phyloP scores from a whole-genome alignment of 1,139 yeast species.

The Debaryomyces nepalensis region DNA sequence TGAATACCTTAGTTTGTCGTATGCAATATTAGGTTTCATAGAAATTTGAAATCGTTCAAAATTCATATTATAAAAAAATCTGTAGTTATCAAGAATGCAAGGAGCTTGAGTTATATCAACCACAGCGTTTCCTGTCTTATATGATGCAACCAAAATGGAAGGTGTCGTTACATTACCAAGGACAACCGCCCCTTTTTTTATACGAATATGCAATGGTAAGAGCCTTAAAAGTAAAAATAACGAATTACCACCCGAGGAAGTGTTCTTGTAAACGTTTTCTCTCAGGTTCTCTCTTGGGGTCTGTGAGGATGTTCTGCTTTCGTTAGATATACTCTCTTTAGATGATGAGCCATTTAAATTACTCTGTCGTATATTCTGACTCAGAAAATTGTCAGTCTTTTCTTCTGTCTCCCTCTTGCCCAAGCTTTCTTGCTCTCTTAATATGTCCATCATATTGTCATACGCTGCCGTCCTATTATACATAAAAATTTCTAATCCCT shows the following conservation, averaged over 20 bases:
- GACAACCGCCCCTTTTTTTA: constrained; percentile 74
- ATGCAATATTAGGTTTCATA: constrained; percentile 71
- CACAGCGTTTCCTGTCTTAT: constrained; percentile 57
- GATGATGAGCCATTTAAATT: constrained; percentile 12
- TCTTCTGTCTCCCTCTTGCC: constrained; percentile 12
- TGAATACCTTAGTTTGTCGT: constrained; percentile 28
- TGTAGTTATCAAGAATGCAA: constrained; percentile 58
- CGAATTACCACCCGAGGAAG: background rate
- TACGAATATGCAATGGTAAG: constrained; percentile 60
- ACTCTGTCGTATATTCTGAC: constrained; percentile 10
- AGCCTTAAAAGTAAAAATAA: constrained; percentile 38
- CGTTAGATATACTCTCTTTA: constrained; percentile 10
- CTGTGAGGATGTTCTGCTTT: constrained; percentile 5
- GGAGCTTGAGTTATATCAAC: constrained; percentile 61
- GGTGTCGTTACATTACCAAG: constrained; percentile 83
- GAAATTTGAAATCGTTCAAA: constrained; percentile 59
- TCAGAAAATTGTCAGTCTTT: constrained; percentile 15
- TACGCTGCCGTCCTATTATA: constrained; percentile 82
- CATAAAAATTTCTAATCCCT: constrained; percentile 81
- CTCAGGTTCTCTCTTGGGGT: constrained; percentile 6
- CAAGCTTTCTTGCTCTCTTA: constrained; percentile 30
- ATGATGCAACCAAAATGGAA: constrained; percentile 67
- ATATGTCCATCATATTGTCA: constrained; percentile 59
- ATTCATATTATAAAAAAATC: constrained; percentile 46
- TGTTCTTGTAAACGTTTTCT: constrained; percentile 13